A percentile compares a stretch with the other conserved stretches of the same genome.
Conservation (phyloP, 2,329 filamentous ascomycete genomes). For the Fusarium drepaniforme region DNA sequence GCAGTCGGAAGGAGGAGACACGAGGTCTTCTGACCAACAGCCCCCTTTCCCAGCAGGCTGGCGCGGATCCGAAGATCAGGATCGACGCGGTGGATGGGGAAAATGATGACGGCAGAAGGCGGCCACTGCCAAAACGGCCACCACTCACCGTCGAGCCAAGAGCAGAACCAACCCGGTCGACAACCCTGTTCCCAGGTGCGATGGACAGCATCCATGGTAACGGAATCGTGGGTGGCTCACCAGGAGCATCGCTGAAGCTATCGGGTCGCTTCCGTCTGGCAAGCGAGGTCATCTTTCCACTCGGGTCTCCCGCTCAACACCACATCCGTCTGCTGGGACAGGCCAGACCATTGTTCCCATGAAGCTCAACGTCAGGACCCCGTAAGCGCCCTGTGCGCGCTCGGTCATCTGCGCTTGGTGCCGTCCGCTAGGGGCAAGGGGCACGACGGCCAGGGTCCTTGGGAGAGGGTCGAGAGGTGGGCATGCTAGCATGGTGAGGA, state of each 20-base stretch:
- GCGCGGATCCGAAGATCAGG: conserved; percentile 45
- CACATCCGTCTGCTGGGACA: conserved; percentile 4
- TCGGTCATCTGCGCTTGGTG: conserved; percentile 48
- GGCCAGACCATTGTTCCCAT: conserved; percentile 12
- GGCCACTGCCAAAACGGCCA: conserved; percentile 24
- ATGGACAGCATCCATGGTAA: conserved; percentile 11
- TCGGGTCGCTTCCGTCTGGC: conserved; percentile 32
- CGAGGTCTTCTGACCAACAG: conserved; percentile 34
- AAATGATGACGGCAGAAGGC: conserved; percentile 39
- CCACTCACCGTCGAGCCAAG: conserved; percentile 33
- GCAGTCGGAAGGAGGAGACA: conserved; percentile 13
- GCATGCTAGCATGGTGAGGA: neutral
- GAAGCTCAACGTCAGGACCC: conserved; percentile 30
- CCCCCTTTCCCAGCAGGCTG: conserved; percentile 39
- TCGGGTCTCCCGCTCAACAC: conserved; percentile 11
- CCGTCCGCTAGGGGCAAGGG: conserved; percentile 38
- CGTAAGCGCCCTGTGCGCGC: conserved; percentile 43
- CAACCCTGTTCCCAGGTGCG: conserved; percentile 7
- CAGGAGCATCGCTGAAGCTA: conserved; percentile 20
- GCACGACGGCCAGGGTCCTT: conserved; percentile 33
- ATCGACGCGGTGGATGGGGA: conserved; percentile 39
- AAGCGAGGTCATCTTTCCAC: conserved; percentile 11
- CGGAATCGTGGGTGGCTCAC: conserved; percentile 15
- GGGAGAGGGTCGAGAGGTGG: conserved; percentile 21
- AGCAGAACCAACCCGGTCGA: neutral